phyloP scores from a whole-genome alignment of 2,329 filamentous ascomycete genomes.

The Fusarium hostae region DNA sequence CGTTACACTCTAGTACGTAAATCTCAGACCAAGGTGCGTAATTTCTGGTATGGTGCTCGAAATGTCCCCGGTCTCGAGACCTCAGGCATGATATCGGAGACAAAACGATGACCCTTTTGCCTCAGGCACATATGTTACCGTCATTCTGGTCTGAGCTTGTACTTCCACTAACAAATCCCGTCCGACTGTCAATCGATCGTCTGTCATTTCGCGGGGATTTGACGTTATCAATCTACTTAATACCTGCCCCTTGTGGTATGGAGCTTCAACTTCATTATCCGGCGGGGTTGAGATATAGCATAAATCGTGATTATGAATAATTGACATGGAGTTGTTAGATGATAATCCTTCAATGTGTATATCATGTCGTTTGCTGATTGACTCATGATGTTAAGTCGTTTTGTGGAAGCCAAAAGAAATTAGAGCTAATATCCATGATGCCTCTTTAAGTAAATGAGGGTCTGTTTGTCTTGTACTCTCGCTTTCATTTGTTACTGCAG shows the following conservation, averaged over 20 bases:
- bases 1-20: constrained; percentile 33
- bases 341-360: too few relatives aligned
- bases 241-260: neutral
- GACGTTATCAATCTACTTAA: constrained; percentile 20
- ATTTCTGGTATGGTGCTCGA: neutral
- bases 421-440: neutral
- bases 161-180: constrained; percentile 27
- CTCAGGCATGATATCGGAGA: constrained; percentile 34
- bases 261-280: neutral
- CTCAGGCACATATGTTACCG: constrained; percentile 46
- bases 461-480: neutral
- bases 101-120: constrained; percentile 35
- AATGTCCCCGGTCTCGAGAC: constrained; percentile 9
- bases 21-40: constrained; percentile 41
- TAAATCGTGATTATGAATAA: neutral
- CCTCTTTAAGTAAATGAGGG: neutral
- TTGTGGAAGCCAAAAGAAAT: neutral
- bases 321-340: too few relatives aligned
- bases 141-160: constrained; percentile 39
- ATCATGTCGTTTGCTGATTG: too few relatives aligned
- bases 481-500: neutral
- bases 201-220: constrained; percentile 26
- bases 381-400: neutral
- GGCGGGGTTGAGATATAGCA: constrained; percentile 1
- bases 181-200: constrained; percentile 15